Evolutionary conservation across 169 alveolate genomes (phyloP), one percentile per base, ranked within the genome.

Genomic region (Babesia divergens): DNA sequence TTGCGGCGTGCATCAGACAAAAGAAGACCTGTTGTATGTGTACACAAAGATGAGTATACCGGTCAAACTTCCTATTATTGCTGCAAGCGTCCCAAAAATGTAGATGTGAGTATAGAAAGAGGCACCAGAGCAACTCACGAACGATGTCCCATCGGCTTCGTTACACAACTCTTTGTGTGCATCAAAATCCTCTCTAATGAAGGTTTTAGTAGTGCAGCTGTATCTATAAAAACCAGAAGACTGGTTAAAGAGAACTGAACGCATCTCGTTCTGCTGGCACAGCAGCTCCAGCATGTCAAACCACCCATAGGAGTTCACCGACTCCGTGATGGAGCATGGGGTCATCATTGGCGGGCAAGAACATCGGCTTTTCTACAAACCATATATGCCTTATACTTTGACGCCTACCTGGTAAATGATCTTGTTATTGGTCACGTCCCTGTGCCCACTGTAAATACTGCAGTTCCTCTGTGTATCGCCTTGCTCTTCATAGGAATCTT

Each of bases 141-240:
- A 80, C 11, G 84, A 44, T 22, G 75, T 69, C 29, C 47, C 83
- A 34, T 53, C 72, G 28, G 26, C 79, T 50, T 68, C 88, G 58
- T 68, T 80, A 34, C 88, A 80, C 22, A 80, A 32, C 32, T 59
- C 72, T 31, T 65, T 68, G 37, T 58, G 64, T 16, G 88, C 70
- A n/a, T 80, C 88, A 40, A 69, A 80, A 44, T 80, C 88, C 37
- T 80, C 80, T 52, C 74, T 69, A 20, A 80, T 7, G 40, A 69
- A 80, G 20, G 66, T 80, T 24, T 42, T 31, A 1, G 77, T 65
- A 20, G 60, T 50, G 58, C 88, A 80, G 28, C 77, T 66, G 52
- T 44, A 80, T 22, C 82, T 55, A 54, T 80, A 68, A 55, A 59
- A 80, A 7, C 53, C 64, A 20, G 38, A 34, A 24, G 70, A 22